Conservation (phyloP, 257 asterid species). For the Nicotiana otophora region DNA sequence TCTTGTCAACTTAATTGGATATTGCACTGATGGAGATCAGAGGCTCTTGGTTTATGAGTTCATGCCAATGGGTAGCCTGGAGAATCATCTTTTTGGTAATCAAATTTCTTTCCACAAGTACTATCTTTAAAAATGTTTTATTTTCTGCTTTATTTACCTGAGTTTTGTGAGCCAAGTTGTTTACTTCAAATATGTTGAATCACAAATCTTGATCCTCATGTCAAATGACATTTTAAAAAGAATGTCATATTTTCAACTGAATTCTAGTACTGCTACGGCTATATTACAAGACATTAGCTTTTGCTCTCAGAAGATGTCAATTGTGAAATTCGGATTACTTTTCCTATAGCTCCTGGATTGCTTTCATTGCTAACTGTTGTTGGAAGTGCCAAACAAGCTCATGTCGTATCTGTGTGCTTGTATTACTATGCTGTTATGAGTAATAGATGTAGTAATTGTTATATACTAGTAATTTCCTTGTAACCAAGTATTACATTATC, state of each 20-base stretch:
- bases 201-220: neutral
- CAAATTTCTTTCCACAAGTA: neutral
- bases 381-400: neutral
- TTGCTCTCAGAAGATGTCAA: neutral
- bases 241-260: neutral
- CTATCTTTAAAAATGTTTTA: too few species aligned
- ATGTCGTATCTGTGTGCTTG: neutral
- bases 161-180: neutral
- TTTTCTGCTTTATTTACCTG: neutral
- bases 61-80: constrained; percentile 91
- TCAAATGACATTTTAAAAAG: neutral
- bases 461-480: neutral
- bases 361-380: neutral
- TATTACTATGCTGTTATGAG: neutral
- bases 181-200: neutral
- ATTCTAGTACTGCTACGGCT: neutral
- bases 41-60: constrained; percentile 83
- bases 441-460: neutral
- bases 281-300: neutral
- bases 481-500: neutral
- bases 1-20: constrained; percentile 80
- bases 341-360: neutral
- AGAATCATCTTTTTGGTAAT: constrained; percentile 81
- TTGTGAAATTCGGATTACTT: neutral
- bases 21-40: constrained; percentile 89